Percentiles rank a stretch among this genome's conserved stretches.
These are phyloP conservation scores for Gymnopus androsaceus DNA, from an alignment of 1,284 basidiomycete species.

Conservation along the genomic window DNA sequence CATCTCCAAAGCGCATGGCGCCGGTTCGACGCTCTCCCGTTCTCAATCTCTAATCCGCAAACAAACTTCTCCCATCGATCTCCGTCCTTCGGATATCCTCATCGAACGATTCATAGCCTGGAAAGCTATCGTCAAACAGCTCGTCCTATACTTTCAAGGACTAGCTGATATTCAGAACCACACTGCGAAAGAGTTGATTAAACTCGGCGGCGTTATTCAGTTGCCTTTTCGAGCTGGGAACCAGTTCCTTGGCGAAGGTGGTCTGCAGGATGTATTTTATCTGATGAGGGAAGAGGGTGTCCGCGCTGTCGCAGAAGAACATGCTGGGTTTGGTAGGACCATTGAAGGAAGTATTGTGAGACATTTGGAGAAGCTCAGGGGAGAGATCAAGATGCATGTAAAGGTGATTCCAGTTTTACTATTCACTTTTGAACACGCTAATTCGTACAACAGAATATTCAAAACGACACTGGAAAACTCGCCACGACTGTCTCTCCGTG, in stretches of 20 bases:
- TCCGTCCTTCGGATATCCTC: slow-evolving; percentile 93
- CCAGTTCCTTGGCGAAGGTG: slow-evolving; percentile 93
- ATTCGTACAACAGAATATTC: slow-evolving; percentile 72
- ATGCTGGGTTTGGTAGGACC: slow-evolving; percentile 94
- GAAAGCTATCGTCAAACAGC: slow-evolving; percentile 96
- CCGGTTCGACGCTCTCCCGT: slow-evolving; percentile 64
- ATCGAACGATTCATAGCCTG: slow-evolving; percentile 93
- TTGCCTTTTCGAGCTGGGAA: slow-evolving; percentile 96
- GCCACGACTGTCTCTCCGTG: slow-evolving; percentile 92
- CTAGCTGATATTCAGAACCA: slow-evolving; percentile 95
- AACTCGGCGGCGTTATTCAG: slow-evolving; percentile 96
- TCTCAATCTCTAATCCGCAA: slow-evolving; percentile 88
- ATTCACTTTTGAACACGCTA: neutral
- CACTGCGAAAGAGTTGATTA: slow-evolving; percentile 91
- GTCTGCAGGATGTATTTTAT: slow-evolving; percentile 93
- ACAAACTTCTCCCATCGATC: slow-evolving; percentile 86
- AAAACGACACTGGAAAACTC: slow-evolving; percentile 96
- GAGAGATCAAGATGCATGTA: slow-evolving; percentile 97
- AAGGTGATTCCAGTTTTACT: slow-evolving; percentile 52
- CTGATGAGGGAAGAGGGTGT: slow-evolving; percentile 88
- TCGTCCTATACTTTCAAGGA: slow-evolving; percentile 87
- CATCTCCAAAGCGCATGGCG: slow-evolving; percentile 59
- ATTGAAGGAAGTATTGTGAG: slow-evolving; percentile 98
- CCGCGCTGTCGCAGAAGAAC: slow-evolving; percentile 91
- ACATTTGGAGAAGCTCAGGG: slow-evolving; percentile 91